phyloP scores from a whole-genome alignment of 192 early-diverging fungal species.

The Geranomyces variabilis region DNA sequence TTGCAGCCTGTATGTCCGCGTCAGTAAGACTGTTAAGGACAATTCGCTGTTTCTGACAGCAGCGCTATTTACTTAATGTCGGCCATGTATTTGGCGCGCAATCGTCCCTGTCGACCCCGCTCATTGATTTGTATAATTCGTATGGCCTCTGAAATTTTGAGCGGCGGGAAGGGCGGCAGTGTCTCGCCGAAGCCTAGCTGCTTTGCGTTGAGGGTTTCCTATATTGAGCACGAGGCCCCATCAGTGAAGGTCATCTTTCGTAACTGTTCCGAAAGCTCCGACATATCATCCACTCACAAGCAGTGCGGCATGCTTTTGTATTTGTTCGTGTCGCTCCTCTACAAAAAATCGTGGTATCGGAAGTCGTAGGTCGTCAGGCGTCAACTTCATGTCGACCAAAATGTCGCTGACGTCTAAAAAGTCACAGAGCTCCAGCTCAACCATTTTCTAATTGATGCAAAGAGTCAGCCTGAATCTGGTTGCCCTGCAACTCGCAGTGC shows the following conservation, averaged over 20 bases:
- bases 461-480: background rate
- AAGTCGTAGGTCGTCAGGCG: conserved; percentile 53
- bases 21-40: background rate
- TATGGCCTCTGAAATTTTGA: conserved; percentile 52
- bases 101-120: conserved; percentile 57
- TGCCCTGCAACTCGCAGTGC: background rate
- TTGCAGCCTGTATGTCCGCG: conserved; percentile 43
- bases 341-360: conserved; percentile 55
- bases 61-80: conserved; percentile 52
- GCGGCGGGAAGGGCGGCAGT: conserved; percentile 49
- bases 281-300: no score
- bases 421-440: conserved; percentile 58
- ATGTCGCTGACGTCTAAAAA: conserved; percentile 56
- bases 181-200: conserved; percentile 46
- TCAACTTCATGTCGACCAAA: conserved; percentile 61
- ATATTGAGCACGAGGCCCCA: background rate
- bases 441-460: conserved; percentile 49
- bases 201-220: conserved; percentile 56
- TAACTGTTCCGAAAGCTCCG: no score
- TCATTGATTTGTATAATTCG: conserved; percentile 61
- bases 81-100: conserved; percentile 66
- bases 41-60: background rate
- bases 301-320: conserved; percentile 14
- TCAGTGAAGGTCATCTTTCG: no score
- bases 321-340: conserved; percentile 50